Evolutionary conservation across 495 filamentous ascomycete genomes (phyloP).

Genomic region (Penicillium pulvis): DNA sequence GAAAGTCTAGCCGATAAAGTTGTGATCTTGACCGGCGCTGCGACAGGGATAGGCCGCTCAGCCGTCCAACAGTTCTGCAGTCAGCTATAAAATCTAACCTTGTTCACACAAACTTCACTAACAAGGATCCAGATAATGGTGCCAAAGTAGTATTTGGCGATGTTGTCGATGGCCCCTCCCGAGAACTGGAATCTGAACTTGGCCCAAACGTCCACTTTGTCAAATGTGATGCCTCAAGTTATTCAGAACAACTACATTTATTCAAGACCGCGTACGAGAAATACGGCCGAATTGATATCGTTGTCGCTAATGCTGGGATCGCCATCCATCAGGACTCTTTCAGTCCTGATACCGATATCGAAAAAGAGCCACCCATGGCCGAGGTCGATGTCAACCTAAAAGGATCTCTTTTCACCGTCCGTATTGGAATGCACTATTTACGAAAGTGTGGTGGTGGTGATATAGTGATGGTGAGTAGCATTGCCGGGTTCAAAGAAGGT

Average conservation of each 20-base stretch:
- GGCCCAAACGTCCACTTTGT: slow-evolving; percentile 26
- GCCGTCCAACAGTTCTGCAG: slow-evolving; percentile 34
- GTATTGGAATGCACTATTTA: slow-evolving; percentile 41
- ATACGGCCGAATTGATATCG: slow-evolving; percentile 53
- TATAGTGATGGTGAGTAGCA: slow-evolving; percentile 34
- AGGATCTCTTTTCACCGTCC: slow-evolving; percentile 48
- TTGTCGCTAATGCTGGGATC: slow-evolving; percentile 53
- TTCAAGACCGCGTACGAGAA: slow-evolving; percentile 49
- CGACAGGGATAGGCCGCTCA: slow-evolving; percentile 39
- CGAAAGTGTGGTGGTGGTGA: slow-evolving; percentile 35
- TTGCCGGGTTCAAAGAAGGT: slow-evolving; percentile 50
- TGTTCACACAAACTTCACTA: neutral
- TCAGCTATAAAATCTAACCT: slow-evolving; percentile 5
- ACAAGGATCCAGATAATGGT: slow-evolving; percentile 24
- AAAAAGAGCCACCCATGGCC: slow-evolving; percentile 38
- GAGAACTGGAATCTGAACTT: slow-evolving; percentile 24
- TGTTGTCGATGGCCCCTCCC: slow-evolving; percentile 26
- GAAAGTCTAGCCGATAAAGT: slow-evolving; percentile 32
- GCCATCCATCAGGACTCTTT: slow-evolving; percentile 48
- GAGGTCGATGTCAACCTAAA: slow-evolving; percentile 52
- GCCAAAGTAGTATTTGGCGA: slow-evolving; percentile 41
- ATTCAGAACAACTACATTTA: slow-evolving; percentile 34
- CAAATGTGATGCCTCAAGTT: slow-evolving; percentile 38
- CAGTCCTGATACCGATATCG: slow-evolving; percentile 38
- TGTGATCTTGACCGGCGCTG: slow-evolving; percentile 39